A percentile compares a stretch with the other conserved stretches of the same genome.
Conservation (phyloP, 805 yeast genomes). For the Kurtzmaniella fragi region DNA sequence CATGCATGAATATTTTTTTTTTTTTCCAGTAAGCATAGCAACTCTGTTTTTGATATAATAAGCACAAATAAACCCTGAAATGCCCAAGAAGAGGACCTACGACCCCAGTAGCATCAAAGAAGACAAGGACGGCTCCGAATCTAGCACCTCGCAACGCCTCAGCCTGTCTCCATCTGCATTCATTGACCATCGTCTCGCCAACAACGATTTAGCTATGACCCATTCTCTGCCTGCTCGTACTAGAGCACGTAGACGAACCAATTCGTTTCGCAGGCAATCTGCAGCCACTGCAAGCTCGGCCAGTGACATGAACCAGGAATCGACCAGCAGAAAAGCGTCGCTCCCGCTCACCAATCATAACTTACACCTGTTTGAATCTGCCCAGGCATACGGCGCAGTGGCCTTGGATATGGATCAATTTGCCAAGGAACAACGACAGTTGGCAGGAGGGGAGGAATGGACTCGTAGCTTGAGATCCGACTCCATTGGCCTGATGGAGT, state of each 20-base stretch:
- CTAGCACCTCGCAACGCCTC: neutral
- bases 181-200: conserved; percentile 25
- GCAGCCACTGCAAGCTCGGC: neutral
- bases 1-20: neutral
- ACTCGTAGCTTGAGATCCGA: conserved; percentile 7
- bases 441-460: conserved; percentile 10
- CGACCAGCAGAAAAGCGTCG: conserved; percentile 4
- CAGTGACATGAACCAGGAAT: conserved; percentile 2
- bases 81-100: conserved; percentile 6
- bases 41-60: too few species aligned
- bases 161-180: conserved; percentile 21
- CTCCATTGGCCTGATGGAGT: conserved; percentile 28
- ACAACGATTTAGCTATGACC: conserved; percentile 21
- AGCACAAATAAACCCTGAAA: neutral
- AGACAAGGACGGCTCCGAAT: conserved; percentile 1
- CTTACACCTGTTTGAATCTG: conserved; percentile 20
- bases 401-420: conserved; percentile 39
- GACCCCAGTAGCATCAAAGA: conserved; percentile 1
- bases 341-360: conserved; percentile 36
- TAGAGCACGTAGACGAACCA: conserved; percentile 14
- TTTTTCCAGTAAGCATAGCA: too few species aligned
- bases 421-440: conserved; percentile 25
- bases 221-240: conserved; percentile 25
- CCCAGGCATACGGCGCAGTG: conserved; percentile 15
- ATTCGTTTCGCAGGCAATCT: neutral